These are phyloP conservation scores for Chalara sp. DNA, from an alignment of 2,329 filamentous ascomycete genomes.

Conservation along the genomic window DNA sequence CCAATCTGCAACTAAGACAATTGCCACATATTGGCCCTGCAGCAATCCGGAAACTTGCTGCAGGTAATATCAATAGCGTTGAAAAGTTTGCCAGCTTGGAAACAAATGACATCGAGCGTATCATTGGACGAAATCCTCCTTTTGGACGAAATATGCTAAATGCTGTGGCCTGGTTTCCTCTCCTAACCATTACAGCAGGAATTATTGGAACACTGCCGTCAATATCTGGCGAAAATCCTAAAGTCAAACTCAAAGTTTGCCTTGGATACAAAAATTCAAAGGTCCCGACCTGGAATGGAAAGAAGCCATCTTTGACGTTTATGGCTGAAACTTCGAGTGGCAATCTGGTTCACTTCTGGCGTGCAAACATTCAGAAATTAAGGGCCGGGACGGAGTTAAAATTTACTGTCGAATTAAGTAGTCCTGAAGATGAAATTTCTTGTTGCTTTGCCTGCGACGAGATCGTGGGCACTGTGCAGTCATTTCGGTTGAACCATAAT, in stretches of 20 bases:
- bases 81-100: constrained; percentile 62
- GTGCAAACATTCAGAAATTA: constrained; percentile 57
- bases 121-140: constrained; percentile 73
- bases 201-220: constrained; percentile 21
- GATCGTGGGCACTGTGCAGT: constrained; percentile 54
- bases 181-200: constrained; percentile 36
- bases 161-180: constrained; percentile 63
- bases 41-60: constrained; percentile 65
- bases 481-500: constrained; percentile 19
- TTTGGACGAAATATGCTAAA: constrained; percentile 68
- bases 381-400: constrained; percentile 49
- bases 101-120: constrained; percentile 65
- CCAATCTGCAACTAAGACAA: constrained; percentile 74
- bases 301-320: constrained; percentile 63
- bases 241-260: constrained; percentile 56
- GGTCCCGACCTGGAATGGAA: constrained; percentile 56
- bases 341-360: constrained; percentile 60
- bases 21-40: constrained; percentile 72
- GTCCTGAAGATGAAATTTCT: constrained; percentile 49
- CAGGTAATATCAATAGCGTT: constrained; percentile 64
- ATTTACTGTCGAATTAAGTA: constrained; percentile 50
- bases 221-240: constrained; percentile 36
- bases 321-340: constrained; percentile 67
- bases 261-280: constrained; percentile 68
- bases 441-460: constrained; percentile 79